Conservation (phyloP, 306 rosid species). For the Argentina anserina region DNA sequence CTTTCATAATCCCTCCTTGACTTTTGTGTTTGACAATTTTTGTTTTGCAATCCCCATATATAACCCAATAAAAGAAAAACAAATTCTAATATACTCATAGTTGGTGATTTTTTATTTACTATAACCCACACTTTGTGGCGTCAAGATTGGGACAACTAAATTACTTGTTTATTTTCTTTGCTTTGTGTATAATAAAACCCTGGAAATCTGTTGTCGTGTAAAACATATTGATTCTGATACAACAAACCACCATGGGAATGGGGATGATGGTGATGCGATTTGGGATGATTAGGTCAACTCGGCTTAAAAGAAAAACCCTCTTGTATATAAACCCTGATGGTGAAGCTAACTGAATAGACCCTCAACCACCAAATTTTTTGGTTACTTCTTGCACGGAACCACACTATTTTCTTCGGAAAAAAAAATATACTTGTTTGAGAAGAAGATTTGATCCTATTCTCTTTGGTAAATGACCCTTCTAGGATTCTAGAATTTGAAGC, state of each 20-base stretch:
- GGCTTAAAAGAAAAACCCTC: not conserved
- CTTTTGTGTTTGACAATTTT: constrained; percentile 38
- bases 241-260: not conserved
- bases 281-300: constrained; percentile 36
- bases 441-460: constrained; percentile 1
- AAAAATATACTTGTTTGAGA: not conserved
- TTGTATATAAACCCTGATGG: constrained; percentile 23
- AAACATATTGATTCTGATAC: constrained; percentile 23
- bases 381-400: constrained; percentile 32
- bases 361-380: constrained; percentile 15
- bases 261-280: not conserved
- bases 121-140: constrained; percentile 11
- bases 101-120: not conserved
- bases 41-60: constrained; percentile 46
- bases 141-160: constrained; percentile 4
- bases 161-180: constrained; percentile 1
- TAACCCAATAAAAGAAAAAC: not conserved
- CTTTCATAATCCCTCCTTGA: constrained; percentile 23
- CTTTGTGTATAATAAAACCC: not conserved
- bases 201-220: constrained; percentile 35
- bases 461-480: not conserved
- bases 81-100: not conserved
- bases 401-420: not conserved
- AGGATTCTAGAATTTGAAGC: not conserved
- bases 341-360: constrained; percentile 29